These are phyloP conservation scores for Sergeia podlipaevii DNA, from an alignment of 208 protist species.

Conservation along the genomic window DNA sequence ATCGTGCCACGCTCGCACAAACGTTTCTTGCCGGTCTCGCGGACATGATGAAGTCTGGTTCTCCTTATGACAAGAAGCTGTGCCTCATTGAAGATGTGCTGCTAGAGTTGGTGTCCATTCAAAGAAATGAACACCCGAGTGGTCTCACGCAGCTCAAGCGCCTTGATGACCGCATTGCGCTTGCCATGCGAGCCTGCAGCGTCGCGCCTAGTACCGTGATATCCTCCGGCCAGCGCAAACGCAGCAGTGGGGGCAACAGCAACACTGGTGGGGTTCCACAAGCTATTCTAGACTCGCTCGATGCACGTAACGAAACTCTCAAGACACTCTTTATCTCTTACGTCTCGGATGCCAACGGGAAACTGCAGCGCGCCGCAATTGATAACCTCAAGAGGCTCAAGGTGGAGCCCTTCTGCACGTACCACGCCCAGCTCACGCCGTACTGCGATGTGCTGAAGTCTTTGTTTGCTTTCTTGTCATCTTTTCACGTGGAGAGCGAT, in stretches of 20 bases:
- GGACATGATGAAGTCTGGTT: conserved; percentile 55
- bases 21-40: conserved; percentile 71
- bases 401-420: conserved; percentile 55
- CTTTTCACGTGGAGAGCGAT: conserved; percentile 77
- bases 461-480: conserved; percentile 77
- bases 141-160: conserved; percentile 38
- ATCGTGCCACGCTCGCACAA: conserved; percentile 68
- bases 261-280: no score
- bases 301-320: conserved; percentile 35
- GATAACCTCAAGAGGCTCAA: conserved; percentile 77
- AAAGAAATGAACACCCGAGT: conserved; percentile 59
- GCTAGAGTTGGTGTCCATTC: conserved; percentile 59
- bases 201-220: conserved; percentile 39
- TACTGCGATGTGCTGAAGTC: conserved; percentile 73
- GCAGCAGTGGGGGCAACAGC: not conserved
- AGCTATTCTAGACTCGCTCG: conserved; percentile 13
- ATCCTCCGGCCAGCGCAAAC: conserved; percentile 20
- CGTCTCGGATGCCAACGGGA: conserved; percentile 51
- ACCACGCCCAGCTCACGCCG: conserved; percentile 64
- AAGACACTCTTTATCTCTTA: conserved; percentile 40
- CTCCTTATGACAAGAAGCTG: conserved; percentile 22
- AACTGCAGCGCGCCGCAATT: conserved; percentile 67
- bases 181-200: conserved; percentile 68
- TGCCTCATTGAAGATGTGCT: conserved; percentile 63
- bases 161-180: conserved; percentile 65